Percentiles rank a stretch among this genome's conserved stretches.
phyloP scores from a whole-genome alignment of 495 filamentous ascomycete species.

The Daldinia decipiens region DNA sequence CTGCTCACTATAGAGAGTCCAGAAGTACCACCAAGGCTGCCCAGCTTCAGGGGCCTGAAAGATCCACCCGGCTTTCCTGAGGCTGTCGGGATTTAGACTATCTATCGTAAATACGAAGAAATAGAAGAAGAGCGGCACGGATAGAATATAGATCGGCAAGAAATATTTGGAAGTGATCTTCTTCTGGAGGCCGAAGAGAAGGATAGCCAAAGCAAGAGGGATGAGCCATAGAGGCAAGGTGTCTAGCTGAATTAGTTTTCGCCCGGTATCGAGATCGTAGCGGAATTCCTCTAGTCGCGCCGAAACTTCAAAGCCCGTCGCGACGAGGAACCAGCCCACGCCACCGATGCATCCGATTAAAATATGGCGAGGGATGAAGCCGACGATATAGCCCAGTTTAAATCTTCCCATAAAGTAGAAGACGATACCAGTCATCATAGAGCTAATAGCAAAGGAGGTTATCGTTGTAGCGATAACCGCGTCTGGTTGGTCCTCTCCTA shows the following conservation, averaged over 20 bases:
- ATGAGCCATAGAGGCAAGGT: constrained; percentile 85
- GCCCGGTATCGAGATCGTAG: constrained; percentile 78
- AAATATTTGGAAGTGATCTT: constrained; percentile 82
- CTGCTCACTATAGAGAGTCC: constrained; percentile 84
- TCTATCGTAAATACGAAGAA: constrained; percentile 74
- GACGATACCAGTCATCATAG: constrained; percentile 86
- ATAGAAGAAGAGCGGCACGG: constrained; percentile 84
- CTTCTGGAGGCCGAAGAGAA: constrained; percentile 78
- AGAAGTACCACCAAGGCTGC: constrained; percentile 97
- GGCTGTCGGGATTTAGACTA: constrained; percentile 66
- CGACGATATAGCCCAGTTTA: constrained; percentile 87
- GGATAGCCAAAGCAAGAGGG: constrained; percentile 77
- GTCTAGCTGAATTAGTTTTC: constrained; percentile 73
- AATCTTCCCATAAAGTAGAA: constrained; percentile 91
- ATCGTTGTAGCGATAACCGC: constrained; percentile 93
- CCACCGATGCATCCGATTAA: constrained; percentile 97
- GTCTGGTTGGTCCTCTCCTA: constrained; percentile 83
- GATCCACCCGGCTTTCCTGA: constrained; percentile 84
- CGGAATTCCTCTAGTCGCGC: constrained; percentile 85
- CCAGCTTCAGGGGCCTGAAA: constrained; percentile 84
- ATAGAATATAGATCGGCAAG: constrained; percentile 86
- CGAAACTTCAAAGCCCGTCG: constrained; percentile 94
- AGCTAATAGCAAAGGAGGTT: constrained; percentile 88
- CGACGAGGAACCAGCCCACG: constrained; percentile 94
- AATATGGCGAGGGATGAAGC: constrained; percentile 96